Base-by-base conservation (phyloP, 1,139 yeast species). In the Waltiozyma sp. region DNA sequence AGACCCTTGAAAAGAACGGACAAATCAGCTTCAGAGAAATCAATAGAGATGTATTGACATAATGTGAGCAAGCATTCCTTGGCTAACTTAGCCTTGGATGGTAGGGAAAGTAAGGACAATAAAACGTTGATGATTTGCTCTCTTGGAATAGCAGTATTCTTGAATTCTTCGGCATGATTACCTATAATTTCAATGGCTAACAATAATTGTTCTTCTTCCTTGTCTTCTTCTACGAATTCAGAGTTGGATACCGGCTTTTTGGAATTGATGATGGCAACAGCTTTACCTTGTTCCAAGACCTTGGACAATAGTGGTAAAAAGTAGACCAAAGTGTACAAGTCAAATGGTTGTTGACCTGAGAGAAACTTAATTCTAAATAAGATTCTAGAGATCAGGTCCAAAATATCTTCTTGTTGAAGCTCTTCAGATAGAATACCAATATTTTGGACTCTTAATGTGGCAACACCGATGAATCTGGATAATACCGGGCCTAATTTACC, bases 121-220 rank as follows among this genome's bases (percentile, higher is more conserved):
- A 91, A 64, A 8, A 80, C 79, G 14, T 65, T 63, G 45, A 91
- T 64, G 38, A 87, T 73, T 10, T 73, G 70, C 4, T 70, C 64
- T 57, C 97, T 75, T 18, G 95, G 94, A 43, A 87, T 76, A 1
- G 73, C 62, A 1, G 71, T 70, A 54, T 81, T 80, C 48, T 72
- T 77, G 56, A 87, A 83, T 19, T 73, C 75, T 51, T 81, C 94
- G 15, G 89, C 77, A 57, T 89, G 95, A 13, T 77, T 70, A 0
- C 86, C 69, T 37, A 91, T 68, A 41, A 88, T 78, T 55, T 88
- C 95, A 50, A 89, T 64, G 0, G 91, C 85, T 46, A 91, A 66
- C 45, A 85, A 64, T 40, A 87, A 65, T 52, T 86, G 94, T 59
- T 89, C 97, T 59, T 89, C 97, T 55, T 83, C 85, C 24, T 83